A percentile compares a stretch with the other conserved stretches of the same genome.
Conservation (phyloP, 371 early-diverging fungal species). For the Zychaea mexicana region DNA sequence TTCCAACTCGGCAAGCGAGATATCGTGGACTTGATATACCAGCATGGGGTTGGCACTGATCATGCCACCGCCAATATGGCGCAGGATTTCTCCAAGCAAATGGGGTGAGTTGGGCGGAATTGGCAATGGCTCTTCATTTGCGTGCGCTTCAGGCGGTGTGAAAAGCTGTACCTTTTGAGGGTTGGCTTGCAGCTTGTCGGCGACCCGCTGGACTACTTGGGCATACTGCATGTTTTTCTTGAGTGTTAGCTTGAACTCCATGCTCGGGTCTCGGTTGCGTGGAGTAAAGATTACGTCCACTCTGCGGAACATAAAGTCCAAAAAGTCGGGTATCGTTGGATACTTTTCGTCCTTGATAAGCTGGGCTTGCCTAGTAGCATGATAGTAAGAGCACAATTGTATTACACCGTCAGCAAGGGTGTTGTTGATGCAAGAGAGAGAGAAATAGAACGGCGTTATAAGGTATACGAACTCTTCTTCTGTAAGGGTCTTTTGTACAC, state of each 20-base stretch:
- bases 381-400: too few species aligned
- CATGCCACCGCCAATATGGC: constrained; percentile 12
- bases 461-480: constrained; percentile 57
- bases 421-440: too few species aligned
- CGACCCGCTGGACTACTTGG: constrained; percentile 21
- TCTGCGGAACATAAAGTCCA: constrained; percentile 70
- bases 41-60: constrained; percentile 76
- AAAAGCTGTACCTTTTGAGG: constrained; percentile 37
- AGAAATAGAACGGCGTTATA: too few species aligned
- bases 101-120: neutral
- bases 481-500: constrained; percentile 65
- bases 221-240: constrained; percentile 23
- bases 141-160: constrained; percentile 8
- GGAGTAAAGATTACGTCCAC: constrained; percentile 72
- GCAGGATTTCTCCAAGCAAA: constrained; percentile 1
- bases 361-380: neutral
- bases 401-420: too few species aligned
- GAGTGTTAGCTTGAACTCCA: constrained; percentile 28
- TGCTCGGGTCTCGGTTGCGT: constrained; percentile 23
- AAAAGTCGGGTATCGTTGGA: constrained; percentile 67
- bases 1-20: constrained; percentile 75
- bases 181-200: constrained; percentile 21
- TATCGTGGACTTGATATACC: constrained; percentile 32
- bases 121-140: constrained; percentile 22
- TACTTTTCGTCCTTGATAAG: constrained; percentile 23